Evolutionary conservation across 2,329 filamentous ascomycete genomes (phyloP).

Genomic region (Cadophora gregata): DNA sequence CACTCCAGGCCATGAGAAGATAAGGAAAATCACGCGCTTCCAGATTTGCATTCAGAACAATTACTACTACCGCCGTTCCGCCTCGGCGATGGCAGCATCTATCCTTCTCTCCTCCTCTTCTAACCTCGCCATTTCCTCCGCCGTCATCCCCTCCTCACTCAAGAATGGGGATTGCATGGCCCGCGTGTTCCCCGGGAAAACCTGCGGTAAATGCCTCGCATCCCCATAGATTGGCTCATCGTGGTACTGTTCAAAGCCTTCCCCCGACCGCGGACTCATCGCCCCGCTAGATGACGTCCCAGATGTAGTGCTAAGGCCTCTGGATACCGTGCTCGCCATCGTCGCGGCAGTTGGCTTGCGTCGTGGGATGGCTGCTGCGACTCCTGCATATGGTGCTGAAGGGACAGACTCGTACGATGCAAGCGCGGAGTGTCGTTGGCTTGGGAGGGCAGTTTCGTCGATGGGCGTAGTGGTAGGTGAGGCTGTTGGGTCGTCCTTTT

Average conservation of each 20-base stretch:
- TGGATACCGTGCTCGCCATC: conserved; percentile 25
- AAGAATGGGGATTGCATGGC: conserved; percentile 28
- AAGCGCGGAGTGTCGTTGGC: conserved; percentile 29
- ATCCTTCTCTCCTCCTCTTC: conserved; percentile 44
- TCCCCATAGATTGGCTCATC: conserved; percentile 33
- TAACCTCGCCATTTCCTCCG: conserved; percentile 38
- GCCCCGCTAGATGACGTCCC: conserved; percentile 13
- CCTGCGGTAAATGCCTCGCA: conserved; percentile 31
- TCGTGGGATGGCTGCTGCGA: conserved; percentile 28
- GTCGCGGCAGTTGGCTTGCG: conserved; percentile 31
- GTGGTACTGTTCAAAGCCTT: conserved; percentile 32
- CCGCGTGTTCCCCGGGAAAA: conserved; percentile 23
- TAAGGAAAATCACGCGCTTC: background rate
- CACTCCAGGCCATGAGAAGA: background rate
- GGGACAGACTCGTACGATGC: conserved; percentile 27
- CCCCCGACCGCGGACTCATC: conserved; percentile 4
- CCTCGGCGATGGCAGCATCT: conserved; percentile 41
- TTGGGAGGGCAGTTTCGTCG: conserved; percentile 18
- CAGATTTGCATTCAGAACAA: background rate
- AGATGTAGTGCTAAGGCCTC: conserved; percentile 26
- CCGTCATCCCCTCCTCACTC: conserved; percentile 36
- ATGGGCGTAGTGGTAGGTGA: conserved; percentile 2
- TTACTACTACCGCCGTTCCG: conserved; percentile 29
- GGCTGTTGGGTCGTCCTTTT: conserved; percentile 33
- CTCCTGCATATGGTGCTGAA: conserved; percentile 28